Conservation (phyloP, 371 early-diverging fungal genomes). For the Entomophthora muscae region DNA sequence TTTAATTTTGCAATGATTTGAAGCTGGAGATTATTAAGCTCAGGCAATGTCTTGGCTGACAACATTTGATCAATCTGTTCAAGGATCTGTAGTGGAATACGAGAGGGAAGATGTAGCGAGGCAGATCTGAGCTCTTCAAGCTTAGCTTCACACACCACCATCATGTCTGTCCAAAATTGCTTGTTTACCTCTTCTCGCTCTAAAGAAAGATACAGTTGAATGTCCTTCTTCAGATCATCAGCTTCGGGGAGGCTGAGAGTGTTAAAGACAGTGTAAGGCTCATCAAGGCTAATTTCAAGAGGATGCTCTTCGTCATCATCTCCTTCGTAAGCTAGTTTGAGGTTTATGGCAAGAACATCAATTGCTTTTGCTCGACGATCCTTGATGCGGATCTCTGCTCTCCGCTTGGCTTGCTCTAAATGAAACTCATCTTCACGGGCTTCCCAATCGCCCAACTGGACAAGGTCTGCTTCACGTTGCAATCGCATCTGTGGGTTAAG, state of each 20-base stretch:
- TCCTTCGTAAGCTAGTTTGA: conserved; percentile 50
- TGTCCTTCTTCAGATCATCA: conserved; percentile 63
- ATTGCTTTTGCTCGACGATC: conserved; percentile 79
- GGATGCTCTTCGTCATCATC: conserved; percentile 42
- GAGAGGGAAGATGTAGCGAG: neutral
- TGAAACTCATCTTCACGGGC: conserved; percentile 80
- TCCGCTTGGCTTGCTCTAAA: conserved; percentile 66
- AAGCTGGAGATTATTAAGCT: conserved; percentile 44
- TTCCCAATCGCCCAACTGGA: conserved; percentile 89
- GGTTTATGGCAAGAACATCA: conserved; percentile 80
- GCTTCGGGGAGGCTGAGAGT: conserved; percentile 43
- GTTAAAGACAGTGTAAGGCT: conserved; percentile 73
- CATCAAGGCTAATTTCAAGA: conserved; percentile 65
- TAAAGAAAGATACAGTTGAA: conserved; percentile 62
- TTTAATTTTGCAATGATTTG: conserved; percentile 55
- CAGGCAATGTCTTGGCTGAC: conserved; percentile 46
- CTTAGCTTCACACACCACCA: conserved; percentile 61
- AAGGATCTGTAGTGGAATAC: neutral
- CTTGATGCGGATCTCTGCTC: conserved; percentile 80
- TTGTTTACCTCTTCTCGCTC: conserved; percentile 54
- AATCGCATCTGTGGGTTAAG: conserved; percentile 14
- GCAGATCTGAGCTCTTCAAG: conserved; percentile 24
- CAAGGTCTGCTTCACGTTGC: conserved; percentile 66
- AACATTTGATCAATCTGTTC: conserved; percentile 28
- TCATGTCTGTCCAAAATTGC: conserved; percentile 72